A percentile compares a stretch with the other conserved stretches of the same genome.
Conservation (phyloP, 78 protist genomes). For the Dictyostelium intermedium region DNA sequence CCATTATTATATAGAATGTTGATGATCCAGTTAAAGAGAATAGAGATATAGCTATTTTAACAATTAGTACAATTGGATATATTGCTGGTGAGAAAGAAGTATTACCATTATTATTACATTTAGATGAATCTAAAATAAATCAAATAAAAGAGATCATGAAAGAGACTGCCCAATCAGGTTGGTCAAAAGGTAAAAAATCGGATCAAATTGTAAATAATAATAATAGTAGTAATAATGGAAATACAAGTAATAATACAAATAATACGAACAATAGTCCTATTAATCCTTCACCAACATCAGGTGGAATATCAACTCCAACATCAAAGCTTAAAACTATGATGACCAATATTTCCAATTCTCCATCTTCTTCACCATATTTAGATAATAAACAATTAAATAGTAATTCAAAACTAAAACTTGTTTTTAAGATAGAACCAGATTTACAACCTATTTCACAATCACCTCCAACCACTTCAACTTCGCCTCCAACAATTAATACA, state of each 20-base stretch:
- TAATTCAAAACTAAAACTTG: background rate
- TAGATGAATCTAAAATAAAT: constrained; percentile 11
- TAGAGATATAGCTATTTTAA: constrained; percentile 32
- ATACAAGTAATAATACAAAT: background rate
- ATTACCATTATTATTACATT: constrained; percentile 27
- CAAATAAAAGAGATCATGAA: constrained; percentile 11
- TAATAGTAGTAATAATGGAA: background rate
- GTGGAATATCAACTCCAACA: background rate
- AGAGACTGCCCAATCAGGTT: constrained; percentile 25
- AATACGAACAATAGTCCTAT: background rate
- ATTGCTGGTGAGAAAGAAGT: constrained; percentile 43
- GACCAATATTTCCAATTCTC: background rate
- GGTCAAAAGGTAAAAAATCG: constrained; percentile 49
- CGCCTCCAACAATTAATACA: background rate
- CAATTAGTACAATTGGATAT: constrained; percentile 11
- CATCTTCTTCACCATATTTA: background rate
- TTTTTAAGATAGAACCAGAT: background rate
- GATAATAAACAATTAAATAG: background rate
- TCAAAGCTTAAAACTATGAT: background rate
- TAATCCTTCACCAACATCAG: background rate
- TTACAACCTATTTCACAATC: background rate
- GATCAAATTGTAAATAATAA: background rate
- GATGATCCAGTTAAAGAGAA: constrained; percentile 55
- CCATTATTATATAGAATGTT: background rate
- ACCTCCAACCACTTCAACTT: background rate